These are phyloP conservation scores for Phytopythium helicoides DNA, from an alignment of 352 stramenopile species.

Conservation along the genomic window DNA sequence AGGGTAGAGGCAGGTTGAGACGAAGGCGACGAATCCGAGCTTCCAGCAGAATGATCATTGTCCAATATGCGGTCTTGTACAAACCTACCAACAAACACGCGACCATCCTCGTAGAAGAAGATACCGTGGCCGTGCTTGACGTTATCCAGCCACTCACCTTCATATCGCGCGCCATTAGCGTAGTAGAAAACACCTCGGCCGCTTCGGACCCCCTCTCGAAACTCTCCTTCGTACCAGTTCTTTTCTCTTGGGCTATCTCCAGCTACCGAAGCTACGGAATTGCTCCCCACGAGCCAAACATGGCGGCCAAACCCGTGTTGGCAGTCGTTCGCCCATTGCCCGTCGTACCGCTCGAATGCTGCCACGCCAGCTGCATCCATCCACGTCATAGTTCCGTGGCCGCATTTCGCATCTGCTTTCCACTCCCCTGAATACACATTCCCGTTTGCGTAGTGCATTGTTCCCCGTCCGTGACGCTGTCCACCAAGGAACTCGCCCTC, in stretches of 20 bases:
- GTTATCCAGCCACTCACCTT: constrained; percentile 81
- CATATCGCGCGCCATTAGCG: constrained; percentile 79
- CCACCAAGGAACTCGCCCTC: constrained; percentile 50
- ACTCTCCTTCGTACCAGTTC: constrained; percentile 88
- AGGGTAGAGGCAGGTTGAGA: too few relatives aligned
- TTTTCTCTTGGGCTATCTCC: constrained; percentile 48
- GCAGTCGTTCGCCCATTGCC: constrained; percentile 66
- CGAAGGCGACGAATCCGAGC: too few relatives aligned
- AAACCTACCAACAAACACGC: constrained; percentile 50
- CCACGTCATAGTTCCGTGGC: constrained; percentile 83
- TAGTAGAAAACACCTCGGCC: constrained; percentile 84
- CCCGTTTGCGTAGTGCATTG: constrained; percentile 62
- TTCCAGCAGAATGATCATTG: constrained; percentile 5
- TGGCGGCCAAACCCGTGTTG: constrained; percentile 80
- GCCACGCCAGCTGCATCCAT: constrained; percentile 12
- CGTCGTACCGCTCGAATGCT: constrained; percentile 62
- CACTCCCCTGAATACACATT: constrained; percentile 77
- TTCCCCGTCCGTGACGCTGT: constrained; percentile 53
- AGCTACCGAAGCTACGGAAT: constrained; percentile 3
- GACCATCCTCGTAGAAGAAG: constrained; percentile 75
- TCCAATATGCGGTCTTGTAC: constrained; percentile 42
- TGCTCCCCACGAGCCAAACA: constrained; percentile 51
- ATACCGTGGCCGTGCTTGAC: constrained; percentile 68
- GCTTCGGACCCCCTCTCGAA: constrained; percentile 55
- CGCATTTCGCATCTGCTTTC: constrained; percentile 61